Evolutionary conservation across 2,329 filamentous ascomycete species (phyloP).

Genomic region (Botryotinia globosa): DNA sequence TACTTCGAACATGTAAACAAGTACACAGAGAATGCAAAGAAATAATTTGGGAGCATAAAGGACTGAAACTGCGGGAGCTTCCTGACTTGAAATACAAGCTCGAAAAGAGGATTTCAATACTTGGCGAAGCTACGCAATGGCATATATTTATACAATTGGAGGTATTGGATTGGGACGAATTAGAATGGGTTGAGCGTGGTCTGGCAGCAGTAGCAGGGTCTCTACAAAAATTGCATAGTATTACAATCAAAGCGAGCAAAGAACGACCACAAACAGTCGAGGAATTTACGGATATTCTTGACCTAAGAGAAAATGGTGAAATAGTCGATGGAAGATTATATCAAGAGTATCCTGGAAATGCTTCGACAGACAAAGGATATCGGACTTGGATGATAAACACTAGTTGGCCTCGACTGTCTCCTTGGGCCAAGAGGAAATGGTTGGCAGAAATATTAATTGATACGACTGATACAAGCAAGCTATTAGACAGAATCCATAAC

Average conservation of each 20-base stretch:
- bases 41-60: constrained; percentile 34
- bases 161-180: constrained; percentile 35
- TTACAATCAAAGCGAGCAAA: constrained; percentile 31
- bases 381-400: constrained; percentile 27
- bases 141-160: constrained; percentile 33
- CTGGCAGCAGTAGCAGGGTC: constrained; percentile 2
- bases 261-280: constrained; percentile 31
- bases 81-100: constrained; percentile 28
- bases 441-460: constrained; percentile 35
- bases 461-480: constrained; percentile 28
- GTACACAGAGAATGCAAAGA: constrained; percentile 36
- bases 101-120: neutral
- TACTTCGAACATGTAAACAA: constrained; percentile 36
- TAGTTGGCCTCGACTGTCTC: constrained; percentile 35
- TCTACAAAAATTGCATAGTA: constrained; percentile 17
- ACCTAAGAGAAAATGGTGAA: constrained; percentile 30
- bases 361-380: neutral
- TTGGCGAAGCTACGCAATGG: constrained; percentile 3
- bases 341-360: constrained; percentile 19
- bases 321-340: constrained; percentile 34
- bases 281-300: constrained; percentile 33
- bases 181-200: constrained; percentile 30
- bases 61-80: constrained; percentile 26
- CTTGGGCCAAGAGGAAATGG: constrained; percentile 37
- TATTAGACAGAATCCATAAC: constrained; percentile 29